Base-by-base conservation (phyloP, 805 yeast species). In the Kuraishia hungarica region DNA sequence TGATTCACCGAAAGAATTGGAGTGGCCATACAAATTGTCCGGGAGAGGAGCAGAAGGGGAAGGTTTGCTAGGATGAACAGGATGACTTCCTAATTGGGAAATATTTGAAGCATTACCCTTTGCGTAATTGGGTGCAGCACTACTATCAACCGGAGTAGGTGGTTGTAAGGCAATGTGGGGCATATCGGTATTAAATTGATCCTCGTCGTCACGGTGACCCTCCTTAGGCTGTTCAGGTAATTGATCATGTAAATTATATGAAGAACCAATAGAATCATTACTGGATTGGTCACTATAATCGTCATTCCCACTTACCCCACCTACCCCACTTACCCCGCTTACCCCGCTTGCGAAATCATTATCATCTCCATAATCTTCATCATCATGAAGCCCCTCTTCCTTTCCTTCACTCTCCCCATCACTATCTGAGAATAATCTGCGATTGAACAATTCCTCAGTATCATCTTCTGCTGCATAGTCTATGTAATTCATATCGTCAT, bases 361-460 rank as follows among this genome's bases (percentile, higher is more conserved):
- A 48, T 58, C 58, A 29, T 53, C 57, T 15, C 47, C 55, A 21
- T 39, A 46, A 22, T 52, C 46, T 2, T 54, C 58, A 15, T 52
- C 39, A 17, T 57, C 55, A 6, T 48, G 53, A 15, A 48, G 13
- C 21, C 21, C 55, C 13, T 52, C 28, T 2, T 39, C 28, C n/a
- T 53, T 54, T 1, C 53, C 19, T 19, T 21, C 43, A n/a, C 35
- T 52, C 19, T 58, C 59, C 39, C 62, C 67, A 35, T 64, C 68
- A 52, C 65, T 69, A 58, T 66, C 62, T 2, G 71, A 66, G 54
- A 73, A 72, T 19, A 72, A 54, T 52, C 67, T 66, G 48, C 76
- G 58, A 52, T 72, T 72, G 58, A 72, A 72, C 48, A 73, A 56
- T 11, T 63, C 67, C 55, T 72, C 75, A 0, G 76, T 72, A 43